phyloP scores from a whole-genome alignment of 352 stramenopile species.

The Phytophthora uliginosa region DNA sequence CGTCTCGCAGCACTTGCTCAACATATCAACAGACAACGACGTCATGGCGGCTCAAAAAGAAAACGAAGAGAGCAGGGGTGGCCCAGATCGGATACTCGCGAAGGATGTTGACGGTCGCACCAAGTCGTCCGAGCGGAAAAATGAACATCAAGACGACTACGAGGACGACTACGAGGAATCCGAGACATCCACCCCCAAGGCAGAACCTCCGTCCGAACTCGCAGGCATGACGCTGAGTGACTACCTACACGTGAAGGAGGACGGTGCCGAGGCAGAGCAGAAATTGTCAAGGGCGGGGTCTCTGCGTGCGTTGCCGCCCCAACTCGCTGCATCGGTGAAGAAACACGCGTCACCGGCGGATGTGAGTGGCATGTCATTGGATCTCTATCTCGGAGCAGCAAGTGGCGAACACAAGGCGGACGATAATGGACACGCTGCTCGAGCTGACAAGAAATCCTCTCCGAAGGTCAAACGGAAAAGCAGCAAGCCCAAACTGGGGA shows the following conservation, averaged over 20 bases:
- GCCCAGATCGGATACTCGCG: not conserved
- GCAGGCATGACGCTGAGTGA: constrained; percentile 66
- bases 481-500: constrained; percentile 32
- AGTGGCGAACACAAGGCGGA: constrained; percentile 8
- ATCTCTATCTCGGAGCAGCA: constrained; percentile 65
- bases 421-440: constrained; percentile 15
- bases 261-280: constrained; percentile 21
- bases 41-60: constrained; percentile 61
- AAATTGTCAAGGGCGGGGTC: constrained; percentile 25
- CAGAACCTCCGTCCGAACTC: constrained; percentile 25
- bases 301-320: constrained; percentile 15
- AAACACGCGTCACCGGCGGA: constrained; percentile 29
- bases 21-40: constrained; percentile 54
- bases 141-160: constrained; percentile 56
- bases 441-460: constrained; percentile 35
- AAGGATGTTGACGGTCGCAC: not conserved
- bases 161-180: constrained; percentile 28
- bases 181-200: constrained; percentile 24
- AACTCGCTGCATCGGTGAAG: constrained; percentile 24
- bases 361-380: constrained; percentile 71
- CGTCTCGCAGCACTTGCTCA: constrained; percentile 73
- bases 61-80: not conserved
- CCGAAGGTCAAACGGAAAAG: constrained; percentile 47
- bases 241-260: constrained; percentile 62
- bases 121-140: constrained; percentile 10